Evolutionary conservation across 306 rosid species (phyloP), one percentile per base, ranked within the genome.

Genomic region (Senna siamea): DNA sequence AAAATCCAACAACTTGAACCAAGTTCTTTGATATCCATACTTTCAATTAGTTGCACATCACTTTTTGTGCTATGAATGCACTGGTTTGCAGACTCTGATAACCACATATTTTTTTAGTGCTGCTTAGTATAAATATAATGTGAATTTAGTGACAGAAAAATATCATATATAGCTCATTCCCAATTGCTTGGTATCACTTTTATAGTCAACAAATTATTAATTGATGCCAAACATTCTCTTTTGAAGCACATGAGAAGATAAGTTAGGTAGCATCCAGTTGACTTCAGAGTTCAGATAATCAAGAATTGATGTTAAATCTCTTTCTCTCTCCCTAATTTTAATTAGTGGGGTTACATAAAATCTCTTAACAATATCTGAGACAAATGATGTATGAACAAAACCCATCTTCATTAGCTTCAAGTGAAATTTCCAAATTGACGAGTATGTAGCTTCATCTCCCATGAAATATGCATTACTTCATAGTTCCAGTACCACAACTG

Each of bases 401-500:
- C 18, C 55, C 48, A 9, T 28, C 30, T 26, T 26, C 30, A 26
- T 26, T 1, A 26, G 30, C 30, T 26, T 26, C 30, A 26, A 26
- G 30, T 26, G 30, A 26, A 26, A 1, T 26, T 26, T 26, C 30
- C 30, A 26, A 26, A 1, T 26, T 26, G 30, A 26, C 3, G 30
- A 59, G 18, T 73, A n/a, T 51, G 37, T 37, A 4, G 40, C 46
- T 52, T 69, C 38, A 23, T 46, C 30, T 34, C 14, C 54, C 66
- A 19, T 4, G 9, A 63, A 48, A 34, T 35, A 30, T 53, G 12
- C 47, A 34, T 44, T 22, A 56, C 73, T 82, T 89, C 86, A 92
- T 43, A 92, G 92, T 69, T 92, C 97, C 68, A 92, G 86, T 79
- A 89, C 96, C 83, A 89, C 96, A 83, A 88, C 97, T 92, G 88